phyloP scores from a whole-genome alignment of 2,329 filamentous ascomycete species.

The Penicillium sp. region DNA sequence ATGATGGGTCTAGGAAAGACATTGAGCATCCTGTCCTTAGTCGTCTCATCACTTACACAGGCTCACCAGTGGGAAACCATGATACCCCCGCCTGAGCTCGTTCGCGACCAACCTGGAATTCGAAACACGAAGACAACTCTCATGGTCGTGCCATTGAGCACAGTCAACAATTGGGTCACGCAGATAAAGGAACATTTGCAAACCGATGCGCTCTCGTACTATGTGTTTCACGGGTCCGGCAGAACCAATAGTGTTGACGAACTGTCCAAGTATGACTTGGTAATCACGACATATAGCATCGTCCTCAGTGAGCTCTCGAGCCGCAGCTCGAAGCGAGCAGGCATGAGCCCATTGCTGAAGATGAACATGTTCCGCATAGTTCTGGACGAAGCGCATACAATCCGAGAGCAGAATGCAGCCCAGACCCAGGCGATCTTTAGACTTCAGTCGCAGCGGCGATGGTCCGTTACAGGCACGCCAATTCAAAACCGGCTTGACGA shows the following conservation, averaged over 20 bases:
- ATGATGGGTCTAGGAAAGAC: slow-evolving; percentile 93
- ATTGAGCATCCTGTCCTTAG: slow-evolving; percentile 79
- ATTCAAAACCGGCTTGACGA: slow-evolving; percentile 95
- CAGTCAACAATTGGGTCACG: slow-evolving; percentile 91
- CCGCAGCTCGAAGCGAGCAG: slow-evolving; percentile 63
- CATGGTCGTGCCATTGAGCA: slow-evolving; percentile 86
- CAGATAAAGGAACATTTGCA: slow-evolving; percentile 84
- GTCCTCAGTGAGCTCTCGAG: slow-evolving; percentile 77
- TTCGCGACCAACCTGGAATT: slow-evolving; percentile 38
- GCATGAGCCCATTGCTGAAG: slow-evolving; percentile 67
- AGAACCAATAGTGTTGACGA: slow-evolving; percentile 71
- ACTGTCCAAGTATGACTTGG: slow-evolving; percentile 76
- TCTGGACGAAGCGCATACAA: slow-evolving; percentile 92
- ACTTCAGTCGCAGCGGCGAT: slow-evolving; percentile 79
- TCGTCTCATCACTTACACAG: slow-evolving; percentile 68
- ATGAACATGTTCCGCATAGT: slow-evolving; percentile 94
- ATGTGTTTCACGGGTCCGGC: slow-evolving; percentile 84
- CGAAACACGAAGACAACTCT: slow-evolving; percentile 80
- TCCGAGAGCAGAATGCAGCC: slow-evolving; percentile 80
- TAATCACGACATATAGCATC: slow-evolving; percentile 92
- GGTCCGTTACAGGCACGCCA: slow-evolving; percentile 97
- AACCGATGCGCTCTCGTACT: slow-evolving; percentile 67
- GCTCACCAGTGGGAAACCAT: slow-evolving; percentile 66
- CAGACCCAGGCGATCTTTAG: slow-evolving; percentile 85
- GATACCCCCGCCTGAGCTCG: slow-evolving; percentile 51